These are phyloP conservation scores for Tausonia pullulans DNA, from an alignment of 1,284 basidiomycete species.

Conservation along the genomic window DNA sequence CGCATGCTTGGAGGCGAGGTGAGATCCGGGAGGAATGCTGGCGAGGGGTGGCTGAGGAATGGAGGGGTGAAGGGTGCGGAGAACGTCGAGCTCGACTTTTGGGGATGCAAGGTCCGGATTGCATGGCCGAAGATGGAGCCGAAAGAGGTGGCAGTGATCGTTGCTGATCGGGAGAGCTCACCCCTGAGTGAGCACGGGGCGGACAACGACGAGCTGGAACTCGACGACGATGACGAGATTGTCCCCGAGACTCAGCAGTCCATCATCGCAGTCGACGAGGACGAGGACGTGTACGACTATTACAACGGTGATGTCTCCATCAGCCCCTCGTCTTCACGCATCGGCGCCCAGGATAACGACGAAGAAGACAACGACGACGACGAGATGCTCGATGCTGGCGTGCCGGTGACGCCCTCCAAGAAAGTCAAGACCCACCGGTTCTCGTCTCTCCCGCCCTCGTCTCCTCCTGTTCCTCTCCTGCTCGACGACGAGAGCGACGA, in stretches of 20 bases:
- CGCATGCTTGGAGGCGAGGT: slow-evolving; percentile 1
- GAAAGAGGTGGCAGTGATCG: neutral
- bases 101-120: slow-evolving; percentile 25
- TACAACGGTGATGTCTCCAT: too few relatives aligned
- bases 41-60: neutral
- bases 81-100: slow-evolving; percentile 27
- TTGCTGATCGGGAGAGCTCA: neutral
- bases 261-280: neutral
- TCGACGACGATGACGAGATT: slow-evolving; percentile 1
- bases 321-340: too few relatives aligned
- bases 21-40: neutral
- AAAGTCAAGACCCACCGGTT: slow-evolving; percentile 5
- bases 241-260: neutral
- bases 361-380: slow-evolving; percentile 12
- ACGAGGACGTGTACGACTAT: neutral
- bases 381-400: neutral
- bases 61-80: neutral
- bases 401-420: slow-evolving; percentile 8
- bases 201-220: neutral
- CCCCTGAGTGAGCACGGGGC: neutral
- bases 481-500: slow-evolving; percentile 15
- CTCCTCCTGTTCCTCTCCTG: slow-evolving; percentile 8
- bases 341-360: neutral
- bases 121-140: slow-evolving; percentile 7
- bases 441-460: slow-evolving; percentile 18